These are phyloP conservation scores for Tetracladium maxilliforme DNA, from an alignment of 2,329 filamentous ascomycete species.

Conservation along the genomic window DNA sequence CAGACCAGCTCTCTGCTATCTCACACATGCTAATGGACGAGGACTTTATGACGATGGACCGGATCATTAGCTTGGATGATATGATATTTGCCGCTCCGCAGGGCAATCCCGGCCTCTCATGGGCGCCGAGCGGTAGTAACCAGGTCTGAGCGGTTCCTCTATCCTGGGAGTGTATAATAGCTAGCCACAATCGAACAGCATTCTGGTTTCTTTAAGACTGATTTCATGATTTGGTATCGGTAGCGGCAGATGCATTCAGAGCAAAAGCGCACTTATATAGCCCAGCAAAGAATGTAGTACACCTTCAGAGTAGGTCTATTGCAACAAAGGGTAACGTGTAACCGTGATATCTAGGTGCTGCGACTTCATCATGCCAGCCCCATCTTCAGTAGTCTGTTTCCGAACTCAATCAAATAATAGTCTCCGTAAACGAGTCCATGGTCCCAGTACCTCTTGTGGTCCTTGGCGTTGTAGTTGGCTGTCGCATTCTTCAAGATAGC, in stretches of 20 bases:
- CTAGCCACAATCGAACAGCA: no score
- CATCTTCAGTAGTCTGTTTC: conserved; percentile 26
- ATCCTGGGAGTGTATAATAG: no score
- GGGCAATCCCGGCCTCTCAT: conserved; percentile 28
- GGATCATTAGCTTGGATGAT: conserved; percentile 11
- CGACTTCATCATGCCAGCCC: conserved; percentile 7
- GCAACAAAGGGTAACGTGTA: no score
- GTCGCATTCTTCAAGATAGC: conserved; percentile 17
- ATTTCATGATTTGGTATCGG: conserved; percentile 13
- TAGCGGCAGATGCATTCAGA: conserved; percentile 16
- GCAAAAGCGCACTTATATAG: conserved; percentile 31
- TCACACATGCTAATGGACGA: conserved; percentile 11
- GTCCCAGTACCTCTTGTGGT: conserved; percentile 13
- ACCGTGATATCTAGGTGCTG: no score
- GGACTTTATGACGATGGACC: conserved; percentile 12
- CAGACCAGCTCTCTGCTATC: conserved; percentile 9
- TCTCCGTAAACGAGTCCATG: conserved; percentile 32
- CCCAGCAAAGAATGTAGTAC: conserved; percentile 9
- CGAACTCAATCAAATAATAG: conserved; percentile 31
- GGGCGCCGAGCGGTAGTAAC: conserved; percentile 34
- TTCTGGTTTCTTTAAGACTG: conserved; percentile 16
- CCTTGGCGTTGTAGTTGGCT: conserved; percentile 17
- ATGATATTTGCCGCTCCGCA: conserved; percentile 14
- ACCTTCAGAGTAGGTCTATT: no score
- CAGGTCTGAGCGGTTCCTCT: no score